Conservation (phyloP, 371 early-diverging fungal genomes). For the Blakeslea trispora region DNA sequence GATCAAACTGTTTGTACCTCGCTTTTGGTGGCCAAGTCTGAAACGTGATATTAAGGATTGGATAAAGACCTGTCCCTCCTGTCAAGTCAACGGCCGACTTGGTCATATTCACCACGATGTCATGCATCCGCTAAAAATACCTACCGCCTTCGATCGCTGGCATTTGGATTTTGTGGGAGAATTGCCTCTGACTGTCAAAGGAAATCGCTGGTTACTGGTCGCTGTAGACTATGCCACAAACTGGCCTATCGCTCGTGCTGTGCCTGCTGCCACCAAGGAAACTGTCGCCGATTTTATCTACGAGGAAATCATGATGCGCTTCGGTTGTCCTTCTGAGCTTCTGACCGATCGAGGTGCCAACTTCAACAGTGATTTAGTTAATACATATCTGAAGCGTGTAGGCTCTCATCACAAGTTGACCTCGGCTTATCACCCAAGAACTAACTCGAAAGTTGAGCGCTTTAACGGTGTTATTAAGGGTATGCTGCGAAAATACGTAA, state of each 20-base stretch:
- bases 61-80: slow-evolving; percentile 23
- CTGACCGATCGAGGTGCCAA: slow-evolving; percentile 34
- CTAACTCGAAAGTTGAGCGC: no score
- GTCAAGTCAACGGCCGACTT: slow-evolving; percentile 21
- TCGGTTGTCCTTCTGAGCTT: slow-evolving; percentile 31
- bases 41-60: slow-evolving; percentile 11
- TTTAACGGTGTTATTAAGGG: no score
- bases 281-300: no score
- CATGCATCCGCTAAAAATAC: slow-evolving; percentile 20
- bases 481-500: no score
- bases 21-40: slow-evolving; percentile 39
- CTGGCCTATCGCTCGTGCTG: slow-evolving; percentile 42
- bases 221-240: slow-evolving; percentile 45
- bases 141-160: slow-evolving; percentile 24
- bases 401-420: no score
- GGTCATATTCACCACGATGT: slow-evolving; percentile 6
- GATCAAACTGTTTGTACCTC: slow-evolving; percentile 15
- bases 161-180: slow-evolving; percentile 30
- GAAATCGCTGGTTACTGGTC: slow-evolving; percentile 28
- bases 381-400: no score
- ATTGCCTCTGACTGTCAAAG: slow-evolving; percentile 16
- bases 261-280: slow-evolving; percentile 33
- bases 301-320: slow-evolving; percentile 25
- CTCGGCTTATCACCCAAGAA: no score
- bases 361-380: slow-evolving; percentile 20